These are phyloP conservation scores for Xylariaceae sp. DNA, from an alignment of 2,329 filamentous ascomycete genomes.

Conservation along the genomic window DNA sequence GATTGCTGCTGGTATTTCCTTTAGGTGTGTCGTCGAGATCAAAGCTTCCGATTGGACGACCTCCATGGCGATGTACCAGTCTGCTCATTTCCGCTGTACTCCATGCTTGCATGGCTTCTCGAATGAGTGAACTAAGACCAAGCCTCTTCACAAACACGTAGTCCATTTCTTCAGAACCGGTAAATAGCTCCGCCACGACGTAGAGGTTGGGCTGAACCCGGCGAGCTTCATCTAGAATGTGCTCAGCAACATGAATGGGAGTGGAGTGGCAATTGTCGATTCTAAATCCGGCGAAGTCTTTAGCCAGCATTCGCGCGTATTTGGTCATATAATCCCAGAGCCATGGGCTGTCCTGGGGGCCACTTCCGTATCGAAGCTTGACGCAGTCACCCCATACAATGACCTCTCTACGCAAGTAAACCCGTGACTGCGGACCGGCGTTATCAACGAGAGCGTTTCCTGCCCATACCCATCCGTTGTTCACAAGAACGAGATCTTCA, in stretches of 20 bases:
- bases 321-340: constrained; percentile 94
- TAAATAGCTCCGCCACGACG: constrained; percentile 92
- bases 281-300: constrained; percentile 90
- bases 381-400: constrained; percentile 99
- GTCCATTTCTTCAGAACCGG: constrained; percentile 91
- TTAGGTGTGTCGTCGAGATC: constrained; percentile 83
- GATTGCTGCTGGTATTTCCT: constrained; percentile 36
- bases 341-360: constrained; percentile 81
- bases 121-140: constrained; percentile 84
- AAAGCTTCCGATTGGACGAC: constrained; percentile 93
- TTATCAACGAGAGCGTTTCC: constrained; percentile 93
- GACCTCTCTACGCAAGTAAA: constrained; percentile 93
- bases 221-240: constrained; percentile 91
- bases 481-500: constrained; percentile 76
- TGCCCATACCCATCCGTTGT: constrained; percentile 99
- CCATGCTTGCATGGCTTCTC: constrained; percentile 98
- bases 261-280: constrained; percentile 99
- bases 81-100: constrained; percentile 88
- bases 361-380: constrained; percentile 83
- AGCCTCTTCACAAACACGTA: constrained; percentile 93
- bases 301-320: constrained; percentile 88
- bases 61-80: constrained; percentile 88
- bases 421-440: constrained; percentile 80
- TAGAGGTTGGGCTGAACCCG: constrained; percentile 82
- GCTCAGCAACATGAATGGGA: constrained; percentile 87